Conservation (phyloP, 2,329 filamentous ascomycete genomes). For the Sporothrix luriei region DNA sequence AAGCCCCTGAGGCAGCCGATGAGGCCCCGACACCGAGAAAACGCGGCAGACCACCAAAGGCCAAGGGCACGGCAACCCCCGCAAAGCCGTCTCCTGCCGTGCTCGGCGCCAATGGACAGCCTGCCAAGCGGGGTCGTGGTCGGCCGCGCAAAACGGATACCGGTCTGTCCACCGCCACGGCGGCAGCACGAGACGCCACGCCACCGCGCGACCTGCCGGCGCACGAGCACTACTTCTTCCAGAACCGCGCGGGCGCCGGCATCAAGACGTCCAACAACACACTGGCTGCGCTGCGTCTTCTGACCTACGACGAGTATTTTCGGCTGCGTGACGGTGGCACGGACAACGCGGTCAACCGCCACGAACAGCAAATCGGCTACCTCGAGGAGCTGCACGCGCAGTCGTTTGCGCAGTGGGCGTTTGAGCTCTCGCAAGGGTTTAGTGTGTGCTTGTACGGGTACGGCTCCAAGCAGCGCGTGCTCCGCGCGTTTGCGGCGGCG, state of each 20-base stretch:
- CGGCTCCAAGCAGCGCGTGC: conserved; percentile 79
- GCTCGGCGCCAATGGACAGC: conserved; percentile 43
- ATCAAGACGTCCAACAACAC: conserved; percentile 83
- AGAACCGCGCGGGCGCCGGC: conserved; percentile 77
- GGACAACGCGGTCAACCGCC: conserved; percentile 56
- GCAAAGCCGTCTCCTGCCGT: conserved; percentile 38
- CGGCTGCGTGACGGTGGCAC: conserved; percentile 62
- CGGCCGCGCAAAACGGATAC: conserved; percentile 38
- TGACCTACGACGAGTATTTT: conserved; percentile 94
- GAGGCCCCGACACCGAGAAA: conserved; percentile 50
- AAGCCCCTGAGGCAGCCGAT: background rate
- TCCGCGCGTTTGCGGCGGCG: conserved; percentile 74
- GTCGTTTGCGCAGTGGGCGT: conserved; percentile 88
- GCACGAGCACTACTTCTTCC: conserved; percentile 90
- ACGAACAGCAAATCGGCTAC: conserved; percentile 69
- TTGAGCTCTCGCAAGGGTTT: conserved; percentile 85
- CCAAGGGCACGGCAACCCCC: conserved; percentile 28
- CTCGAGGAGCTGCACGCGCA: conserved; percentile 74
- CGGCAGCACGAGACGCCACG: conserved; percentile 55
- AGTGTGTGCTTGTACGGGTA: conserved; percentile 90
- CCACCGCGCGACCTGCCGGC: conserved; percentile 80
- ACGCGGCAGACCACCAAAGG: conserved; percentile 40
- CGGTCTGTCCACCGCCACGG: conserved; percentile 40
- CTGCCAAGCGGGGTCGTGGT: conserved; percentile 38
- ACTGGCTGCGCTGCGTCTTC: conserved; percentile 70